These are phyloP conservation scores for Cryoendolithus antarcticus DNA, from an alignment of 2,329 filamentous ascomycete species.

Conservation along the genomic window DNA sequence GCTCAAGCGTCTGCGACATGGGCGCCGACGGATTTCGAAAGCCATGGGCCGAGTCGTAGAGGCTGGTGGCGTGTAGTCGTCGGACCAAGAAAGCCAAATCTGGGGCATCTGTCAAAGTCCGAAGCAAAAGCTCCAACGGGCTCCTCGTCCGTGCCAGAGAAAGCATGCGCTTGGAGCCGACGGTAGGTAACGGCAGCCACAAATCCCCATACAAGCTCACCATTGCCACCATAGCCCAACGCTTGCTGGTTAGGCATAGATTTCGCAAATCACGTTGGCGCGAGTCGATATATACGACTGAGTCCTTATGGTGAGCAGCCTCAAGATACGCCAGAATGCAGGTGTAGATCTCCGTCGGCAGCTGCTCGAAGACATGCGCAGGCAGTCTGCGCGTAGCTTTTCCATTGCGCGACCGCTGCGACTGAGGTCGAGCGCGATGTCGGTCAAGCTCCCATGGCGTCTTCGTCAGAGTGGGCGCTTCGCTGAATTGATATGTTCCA, in stretches of 20 bases:
- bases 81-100: constrained; percentile 40
- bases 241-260: constrained; percentile 42
- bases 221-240: constrained; percentile 43
- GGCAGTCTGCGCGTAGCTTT: constrained; percentile 10
- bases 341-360: constrained; percentile 44
- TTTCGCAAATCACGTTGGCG: constrained; percentile 42
- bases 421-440: constrained; percentile 9
- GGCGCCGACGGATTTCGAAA: constrained; percentile 9
- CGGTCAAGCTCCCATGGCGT: constrained; percentile 29
- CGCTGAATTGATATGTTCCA: constrained; percentile 8
- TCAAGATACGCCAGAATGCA: constrained; percentile 41
- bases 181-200: constrained; percentile 17
- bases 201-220: constrained; percentile 34
- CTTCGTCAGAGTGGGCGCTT: constrained; percentile 16
- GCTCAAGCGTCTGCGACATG: constrained; percentile 24
- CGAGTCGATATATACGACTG: constrained; percentile 38
- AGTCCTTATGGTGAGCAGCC: constrained; percentile 25
- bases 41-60: constrained; percentile 25
- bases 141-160: constrained; percentile 27
- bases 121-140: constrained; percentile 41
- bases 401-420: not conserved
- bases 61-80: constrained; percentile 30
- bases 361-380: constrained; percentile 28
- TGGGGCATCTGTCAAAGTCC: constrained; percentile 41
- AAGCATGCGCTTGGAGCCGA: constrained; percentile 24